Evolutionary conservation across 108 stramenopile genomes (phyloP).

Genomic region (Pseudonitzschia delicatissima): DNA sequence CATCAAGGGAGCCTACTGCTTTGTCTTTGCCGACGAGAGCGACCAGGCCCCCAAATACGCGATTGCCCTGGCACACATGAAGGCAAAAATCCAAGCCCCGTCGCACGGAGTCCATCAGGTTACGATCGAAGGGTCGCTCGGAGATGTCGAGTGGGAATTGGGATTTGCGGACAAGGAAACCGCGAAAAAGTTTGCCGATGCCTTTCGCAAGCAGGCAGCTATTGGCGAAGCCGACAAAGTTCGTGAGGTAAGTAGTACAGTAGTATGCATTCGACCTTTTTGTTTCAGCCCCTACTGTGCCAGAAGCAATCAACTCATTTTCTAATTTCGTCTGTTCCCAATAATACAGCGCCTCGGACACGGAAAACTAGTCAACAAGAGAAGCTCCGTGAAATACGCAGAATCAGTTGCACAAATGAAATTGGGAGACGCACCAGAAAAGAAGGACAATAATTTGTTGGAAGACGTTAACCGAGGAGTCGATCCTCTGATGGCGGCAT

Average conservation of each 20-base stretch:
- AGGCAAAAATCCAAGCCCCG: constrained; percentile 2
- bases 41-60: constrained; percentile 68
- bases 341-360: constrained; percentile 56
- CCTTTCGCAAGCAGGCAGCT: constrained; percentile 38
- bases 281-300: neutral
- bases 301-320: neutral
- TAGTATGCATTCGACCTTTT: neutral
- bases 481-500: constrained; percentile 1
- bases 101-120: constrained; percentile 29
- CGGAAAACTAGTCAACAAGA: constrained; percentile 54
- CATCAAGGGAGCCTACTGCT: constrained; percentile 81
- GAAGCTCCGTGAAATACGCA: constrained; percentile 60
- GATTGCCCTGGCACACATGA: constrained; percentile 56
- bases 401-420: constrained; percentile 61
- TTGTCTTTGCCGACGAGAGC: constrained; percentile 60
- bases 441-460: constrained; percentile 45
- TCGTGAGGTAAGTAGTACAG: constrained; percentile 31
- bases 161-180: constrained; percentile 39
- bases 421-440: constrained; percentile 73
- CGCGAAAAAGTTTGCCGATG: constrained; percentile 44
- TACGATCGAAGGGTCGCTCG: constrained; percentile 53
- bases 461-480: neutral
- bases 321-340: neutral
- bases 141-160: constrained; percentile 75
- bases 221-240: constrained; percentile 40